Conservation (phyloP, 768 basidiomycete genomes). For the Sarcodon aspratus region DNA sequence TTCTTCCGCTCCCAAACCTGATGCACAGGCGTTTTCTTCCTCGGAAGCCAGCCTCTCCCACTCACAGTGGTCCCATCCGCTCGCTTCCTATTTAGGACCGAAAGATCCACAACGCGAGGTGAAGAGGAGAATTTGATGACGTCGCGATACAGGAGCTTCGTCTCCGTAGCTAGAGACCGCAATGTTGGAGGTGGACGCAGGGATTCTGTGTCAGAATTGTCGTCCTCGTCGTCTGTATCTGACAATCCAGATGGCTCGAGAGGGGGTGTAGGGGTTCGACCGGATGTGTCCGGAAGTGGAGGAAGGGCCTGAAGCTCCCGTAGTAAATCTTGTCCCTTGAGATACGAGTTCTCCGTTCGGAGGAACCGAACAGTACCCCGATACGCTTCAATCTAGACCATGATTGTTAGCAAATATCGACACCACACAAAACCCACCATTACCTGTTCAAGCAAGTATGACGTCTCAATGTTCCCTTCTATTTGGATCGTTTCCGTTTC, state of each 20-base stretch:
- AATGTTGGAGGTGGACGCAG: constrained; percentile 34
- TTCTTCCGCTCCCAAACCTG: constrained; percentile 69
- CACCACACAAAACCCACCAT: constrained; percentile 3
- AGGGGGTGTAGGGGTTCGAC: constrained; percentile 50
- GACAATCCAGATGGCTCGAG: constrained; percentile 53
- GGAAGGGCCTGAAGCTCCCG: constrained; percentile 71
- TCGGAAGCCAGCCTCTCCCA: constrained; percentile 64
- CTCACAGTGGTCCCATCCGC: constrained; percentile 29
- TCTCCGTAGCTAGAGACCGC: constrained; percentile 67
- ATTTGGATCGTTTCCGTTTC: constrained; percentile 55
- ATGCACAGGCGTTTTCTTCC: constrained; percentile 70
- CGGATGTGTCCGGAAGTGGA: constrained; percentile 35
- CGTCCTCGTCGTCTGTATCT: constrained; percentile 33
- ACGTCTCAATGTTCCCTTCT: constrained; percentile 79
- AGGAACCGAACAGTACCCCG: constrained; percentile 86
- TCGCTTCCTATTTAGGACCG: constrained; percentile 40
- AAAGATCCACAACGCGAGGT: constrained; percentile 80
- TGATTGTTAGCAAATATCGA: not conserved
- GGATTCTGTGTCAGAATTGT: constrained; percentile 33
- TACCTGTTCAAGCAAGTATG: constrained; percentile 83
- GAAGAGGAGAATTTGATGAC: constrained; percentile 79
- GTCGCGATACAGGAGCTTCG: constrained; percentile 80
- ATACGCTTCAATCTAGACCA: constrained; percentile 73
- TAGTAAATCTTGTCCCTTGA: constrained; percentile 88
- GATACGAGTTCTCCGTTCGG: constrained; percentile 86